These are phyloP conservation scores for Fusarium siculi DNA, from an alignment of 2,329 filamentous ascomycete genomes.

Conservation along the genomic window DNA sequence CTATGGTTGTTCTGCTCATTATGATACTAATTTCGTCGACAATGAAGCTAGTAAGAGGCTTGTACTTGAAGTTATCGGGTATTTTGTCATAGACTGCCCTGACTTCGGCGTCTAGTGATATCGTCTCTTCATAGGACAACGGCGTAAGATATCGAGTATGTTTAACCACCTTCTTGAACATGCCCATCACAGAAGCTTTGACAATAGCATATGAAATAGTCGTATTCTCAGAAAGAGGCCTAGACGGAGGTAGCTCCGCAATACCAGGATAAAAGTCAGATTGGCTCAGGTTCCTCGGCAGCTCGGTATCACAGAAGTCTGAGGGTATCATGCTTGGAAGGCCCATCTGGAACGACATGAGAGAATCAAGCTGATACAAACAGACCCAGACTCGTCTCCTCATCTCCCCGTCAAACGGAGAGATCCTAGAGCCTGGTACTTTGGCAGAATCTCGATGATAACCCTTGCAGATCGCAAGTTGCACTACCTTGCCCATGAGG, in stretches of 20 bases:
- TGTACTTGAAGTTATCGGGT: slow-evolving; percentile 41
- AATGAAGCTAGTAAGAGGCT: slow-evolving; percentile 41
- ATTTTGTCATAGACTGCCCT: slow-evolving; percentile 34
- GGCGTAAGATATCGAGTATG: slow-evolving; percentile 25
- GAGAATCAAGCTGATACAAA: slow-evolving; percentile 55
- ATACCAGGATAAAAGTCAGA: slow-evolving; percentile 28
- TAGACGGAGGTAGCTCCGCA: slow-evolving; percentile 19
- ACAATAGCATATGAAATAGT: slow-evolving; percentile 43
- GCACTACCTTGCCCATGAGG: slow-evolving; percentile 54
- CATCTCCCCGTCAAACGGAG: slow-evolving; percentile 59
- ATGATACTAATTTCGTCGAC: slow-evolving; percentile 43
- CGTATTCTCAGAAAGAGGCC: slow-evolving; percentile 31
- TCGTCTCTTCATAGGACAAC: slow-evolving; percentile 20
- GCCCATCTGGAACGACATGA: slow-evolving; percentile 59
- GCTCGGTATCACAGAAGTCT: slow-evolving; percentile 32
- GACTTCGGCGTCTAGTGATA: slow-evolving; percentile 37
- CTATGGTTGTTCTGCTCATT: slow-evolving; percentile 43
- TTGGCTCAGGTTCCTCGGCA: slow-evolving; percentile 38
- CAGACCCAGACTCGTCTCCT: slow-evolving; percentile 59
- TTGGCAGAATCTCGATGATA: slow-evolving; percentile 59
- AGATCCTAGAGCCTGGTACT: slow-evolving; percentile 46
- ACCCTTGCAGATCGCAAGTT: slow-evolving; percentile 59
- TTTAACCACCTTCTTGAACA: slow-evolving; percentile 40
- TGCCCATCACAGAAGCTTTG: slow-evolving; percentile 43
- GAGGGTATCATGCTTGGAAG: slow-evolving; percentile 58